Conservation (phyloP, 176 grass and related monocot species). For the Guadua angustifolia region DNA sequence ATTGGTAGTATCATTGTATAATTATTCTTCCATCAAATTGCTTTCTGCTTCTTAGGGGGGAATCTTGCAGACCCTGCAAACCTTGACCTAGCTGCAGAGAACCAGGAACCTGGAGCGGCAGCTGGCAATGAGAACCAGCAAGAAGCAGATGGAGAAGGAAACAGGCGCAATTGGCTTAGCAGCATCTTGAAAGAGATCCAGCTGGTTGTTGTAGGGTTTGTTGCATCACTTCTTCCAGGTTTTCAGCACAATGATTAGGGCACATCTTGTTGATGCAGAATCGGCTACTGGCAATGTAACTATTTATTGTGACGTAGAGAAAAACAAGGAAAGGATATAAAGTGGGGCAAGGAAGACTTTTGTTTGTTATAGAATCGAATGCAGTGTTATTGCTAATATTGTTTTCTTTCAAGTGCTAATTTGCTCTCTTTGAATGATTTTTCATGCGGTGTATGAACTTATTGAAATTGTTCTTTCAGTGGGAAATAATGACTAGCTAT, state of each 20-base stretch:
- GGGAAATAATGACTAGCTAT: not conserved
- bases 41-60: slow-evolving; percentile 42
- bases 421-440: not conserved
- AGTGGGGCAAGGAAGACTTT: slow-evolving; percentile 21
- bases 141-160: slow-evolving; percentile 46
- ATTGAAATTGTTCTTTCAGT: not conserved
- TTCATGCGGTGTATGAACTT: not conserved
- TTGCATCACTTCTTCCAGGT: slow-evolving; percentile 89
- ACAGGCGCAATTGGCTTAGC: slow-evolving; percentile 61
- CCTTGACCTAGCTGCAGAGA: slow-evolving; percentile 58
- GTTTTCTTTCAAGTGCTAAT: slow-evolving; percentile 6
- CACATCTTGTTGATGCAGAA: not conserved
- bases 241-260: slow-evolving; percentile 81
- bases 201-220: slow-evolving; percentile 78
- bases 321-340: slow-evolving; percentile 11
- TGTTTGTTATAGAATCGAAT: slow-evolving; percentile 22
- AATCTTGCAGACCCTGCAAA: slow-evolving; percentile 62
- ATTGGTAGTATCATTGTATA: not conserved
- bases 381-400: not conserved
- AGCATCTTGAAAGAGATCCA: slow-evolving; percentile 84
- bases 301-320: slow-evolving; percentile 45
- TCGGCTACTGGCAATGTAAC: slow-evolving; percentile 22
- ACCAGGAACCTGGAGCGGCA: slow-evolving; percentile 61
- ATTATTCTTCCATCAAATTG: not conserved
- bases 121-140: slow-evolving; percentile 61